A percentile compares a stretch with the other conserved stretches of the same genome.
phyloP scores from a whole-genome alignment of 2,329 filamentous ascomycete genomes.

The Camillea tinctor region DNA sequence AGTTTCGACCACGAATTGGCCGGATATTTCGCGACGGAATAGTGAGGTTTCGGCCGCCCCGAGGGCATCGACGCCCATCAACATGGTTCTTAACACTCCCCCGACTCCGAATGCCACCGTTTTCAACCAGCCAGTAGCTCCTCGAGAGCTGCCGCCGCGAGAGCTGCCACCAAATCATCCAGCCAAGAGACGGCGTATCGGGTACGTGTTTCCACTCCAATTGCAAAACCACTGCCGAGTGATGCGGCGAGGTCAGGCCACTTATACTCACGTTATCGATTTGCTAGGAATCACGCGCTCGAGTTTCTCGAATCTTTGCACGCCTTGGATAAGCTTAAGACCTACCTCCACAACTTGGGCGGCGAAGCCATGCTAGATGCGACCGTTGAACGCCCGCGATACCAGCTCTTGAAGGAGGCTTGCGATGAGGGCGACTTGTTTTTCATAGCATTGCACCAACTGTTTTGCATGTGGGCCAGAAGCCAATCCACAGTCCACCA shows the following conservation, averaged over 20 bases:
- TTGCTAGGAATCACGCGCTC: constrained; percentile 14
- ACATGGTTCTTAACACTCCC: constrained; percentile 26
- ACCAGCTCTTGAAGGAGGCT: constrained; percentile 56
- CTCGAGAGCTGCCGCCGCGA: constrained; percentile 6
- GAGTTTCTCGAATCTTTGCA: constrained; percentile 19
- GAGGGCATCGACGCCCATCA: constrained; percentile 10
- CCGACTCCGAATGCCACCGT: constrained; percentile 20
- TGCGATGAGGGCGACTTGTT: constrained; percentile 56
- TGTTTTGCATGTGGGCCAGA: constrained; percentile 58
- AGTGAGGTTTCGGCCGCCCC: constrained; percentile 10
- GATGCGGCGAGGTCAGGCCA: background rate
- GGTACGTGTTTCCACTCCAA: constrained; percentile 19
- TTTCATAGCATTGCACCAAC: constrained; percentile 64
- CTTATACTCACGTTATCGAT: constrained; percentile 3
- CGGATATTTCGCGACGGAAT: constrained; percentile 10
- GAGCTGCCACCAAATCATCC: constrained; percentile 8
- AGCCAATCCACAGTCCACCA: constrained; percentile 36
- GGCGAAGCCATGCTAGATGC: constrained; percentile 23
- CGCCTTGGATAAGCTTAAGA: constrained; percentile 12
- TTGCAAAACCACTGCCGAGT: background rate
- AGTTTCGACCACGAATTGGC: constrained; percentile 7
- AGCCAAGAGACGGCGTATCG: constrained; percentile 28
- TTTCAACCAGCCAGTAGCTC: constrained; percentile 1
- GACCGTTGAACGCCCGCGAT: constrained; percentile 45
- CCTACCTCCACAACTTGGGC: constrained; percentile 10